A percentile compares a stretch with the other conserved stretches of the same genome.
Evolutionary conservation across 176 grass and related monocot species (phyloP).

Genomic region (Oryza officinalis): DNA sequence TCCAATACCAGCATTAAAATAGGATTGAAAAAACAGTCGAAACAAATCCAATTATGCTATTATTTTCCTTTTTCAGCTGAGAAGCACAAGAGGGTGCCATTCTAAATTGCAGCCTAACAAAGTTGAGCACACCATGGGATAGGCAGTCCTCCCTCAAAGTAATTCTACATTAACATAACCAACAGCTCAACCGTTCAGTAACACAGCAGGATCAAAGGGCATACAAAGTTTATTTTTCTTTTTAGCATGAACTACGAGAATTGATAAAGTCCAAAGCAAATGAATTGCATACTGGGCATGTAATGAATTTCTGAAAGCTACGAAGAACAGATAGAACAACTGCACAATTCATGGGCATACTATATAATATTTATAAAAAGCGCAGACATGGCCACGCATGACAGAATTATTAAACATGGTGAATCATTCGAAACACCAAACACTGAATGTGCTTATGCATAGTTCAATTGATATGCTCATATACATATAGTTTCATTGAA

Average conservation of each 20-base stretch:
- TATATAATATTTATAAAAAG: background rate
- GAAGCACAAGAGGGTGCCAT: constrained; percentile 1
- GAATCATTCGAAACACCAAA: background rate
- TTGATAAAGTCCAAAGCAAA: background rate
- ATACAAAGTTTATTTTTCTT: background rate
- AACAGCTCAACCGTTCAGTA: background rate
- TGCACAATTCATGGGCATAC: background rate
- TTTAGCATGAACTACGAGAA: background rate
- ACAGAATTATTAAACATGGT: background rate
- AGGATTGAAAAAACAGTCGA: background rate
- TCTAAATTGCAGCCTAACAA: background rate
- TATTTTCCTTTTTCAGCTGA: background rate
- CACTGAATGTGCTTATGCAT: background rate
- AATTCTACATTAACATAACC: background rate
- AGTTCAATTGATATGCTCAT: background rate
- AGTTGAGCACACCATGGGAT: background rate
- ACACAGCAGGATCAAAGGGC: background rate
- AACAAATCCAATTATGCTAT: background rate
- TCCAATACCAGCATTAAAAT: background rate
- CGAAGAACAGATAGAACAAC: background rate
- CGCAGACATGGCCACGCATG: background rate
- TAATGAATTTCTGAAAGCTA: constrained; percentile 1
- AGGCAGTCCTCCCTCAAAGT: background rate
- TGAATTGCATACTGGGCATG: background rate
- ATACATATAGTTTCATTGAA: background rate